These are phyloP conservation scores for Arachis hypogaea DNA, from an alignment of 306 rosid species.

Conservation along the genomic window DNA sequence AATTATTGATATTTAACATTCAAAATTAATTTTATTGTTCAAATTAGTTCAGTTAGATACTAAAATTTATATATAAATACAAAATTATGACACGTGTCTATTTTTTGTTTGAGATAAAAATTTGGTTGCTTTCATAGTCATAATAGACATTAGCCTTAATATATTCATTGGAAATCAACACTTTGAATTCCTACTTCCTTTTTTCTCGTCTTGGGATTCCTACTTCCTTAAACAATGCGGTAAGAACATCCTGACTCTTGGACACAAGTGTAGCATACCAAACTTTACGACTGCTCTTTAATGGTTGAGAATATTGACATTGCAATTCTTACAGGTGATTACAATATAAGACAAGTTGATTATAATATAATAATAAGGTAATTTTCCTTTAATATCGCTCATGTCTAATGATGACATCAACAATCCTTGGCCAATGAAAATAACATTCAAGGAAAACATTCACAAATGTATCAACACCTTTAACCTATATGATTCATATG, in stretches of 20 bases:
- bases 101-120: too few relatives aligned
- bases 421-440: slow-evolving; percentile 11
- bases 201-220: too few relatives aligned
- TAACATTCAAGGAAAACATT: slow-evolving; percentile 10
- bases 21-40: too few relatives aligned
- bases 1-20: too few relatives aligned
- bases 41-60: too few relatives aligned
- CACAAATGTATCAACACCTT: slow-evolving; percentile 8
- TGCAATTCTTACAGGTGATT: neutral
- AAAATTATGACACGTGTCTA: too few relatives aligned
- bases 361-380: neutral
- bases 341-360: slow-evolving; percentile 20
- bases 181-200: too few relatives aligned
- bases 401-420: slow-evolving; percentile 3
- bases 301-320: neutral
- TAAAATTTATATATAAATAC: too few relatives aligned
- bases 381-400: neutral
- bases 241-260: slow-evolving; percentile 28
- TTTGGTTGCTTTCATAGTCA: too few relatives aligned
- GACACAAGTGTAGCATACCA: slow-evolving; percentile 38
- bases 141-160: too few relatives aligned
- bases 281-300: slow-evolving; percentile 21
- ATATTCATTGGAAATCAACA: too few relatives aligned
- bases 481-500: slow-evolving; percentile 13
- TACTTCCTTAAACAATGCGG: too few relatives aligned